Evolutionary conservation across 2,329 filamentous ascomycete species (phyloP).

Genomic region (Zalaria obscura): DNA sequence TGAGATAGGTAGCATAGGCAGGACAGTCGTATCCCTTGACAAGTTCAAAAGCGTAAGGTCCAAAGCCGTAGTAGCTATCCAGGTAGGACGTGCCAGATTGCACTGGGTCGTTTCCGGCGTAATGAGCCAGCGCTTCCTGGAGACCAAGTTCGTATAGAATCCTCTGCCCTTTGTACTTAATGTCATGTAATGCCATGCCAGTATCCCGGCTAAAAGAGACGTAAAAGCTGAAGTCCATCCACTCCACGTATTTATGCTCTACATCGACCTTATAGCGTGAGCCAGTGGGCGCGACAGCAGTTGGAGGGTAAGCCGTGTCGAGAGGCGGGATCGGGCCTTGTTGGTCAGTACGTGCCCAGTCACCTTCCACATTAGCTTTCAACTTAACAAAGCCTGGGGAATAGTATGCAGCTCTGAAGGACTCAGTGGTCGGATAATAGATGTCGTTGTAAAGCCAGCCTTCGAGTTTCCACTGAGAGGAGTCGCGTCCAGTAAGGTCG

Average conservation of each 20-base stretch:
- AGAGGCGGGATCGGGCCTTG: conserved; percentile 24
- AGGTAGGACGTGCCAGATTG: conserved; percentile 33
- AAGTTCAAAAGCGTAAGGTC: conserved; percentile 30
- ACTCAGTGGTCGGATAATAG: conserved; percentile 34
- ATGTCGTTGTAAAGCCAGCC: conserved; percentile 42
- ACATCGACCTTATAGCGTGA: conserved; percentile 29
- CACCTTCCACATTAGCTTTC: conserved; percentile 32
- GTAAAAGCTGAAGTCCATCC: conserved; percentile 41
- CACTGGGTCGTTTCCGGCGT: conserved; percentile 31
- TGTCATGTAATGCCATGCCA: conserved; percentile 36
- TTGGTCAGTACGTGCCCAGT: conserved; percentile 31
- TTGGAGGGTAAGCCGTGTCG: conserved; percentile 40
- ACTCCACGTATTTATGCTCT: conserved; percentile 31
- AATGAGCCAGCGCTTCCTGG: conserved; percentile 41
- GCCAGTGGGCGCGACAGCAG: conserved; percentile 29
- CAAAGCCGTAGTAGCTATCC: conserved; percentile 35
- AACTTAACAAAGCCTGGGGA: conserved; percentile 32
- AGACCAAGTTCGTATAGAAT: conserved; percentile 42
- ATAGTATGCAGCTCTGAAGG: conserved; percentile 31
- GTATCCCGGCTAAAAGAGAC: conserved; percentile 34
- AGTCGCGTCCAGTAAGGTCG: conserved; percentile 38
- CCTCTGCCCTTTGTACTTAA: conserved; percentile 39
- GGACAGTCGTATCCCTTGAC: conserved; percentile 40
- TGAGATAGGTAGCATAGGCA: conserved; percentile 34
- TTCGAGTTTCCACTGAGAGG: conserved; percentile 34